phyloP scores from a whole-genome alignment of 2,329 filamentous ascomycete species.

The Amauroascus verrucosus region DNA sequence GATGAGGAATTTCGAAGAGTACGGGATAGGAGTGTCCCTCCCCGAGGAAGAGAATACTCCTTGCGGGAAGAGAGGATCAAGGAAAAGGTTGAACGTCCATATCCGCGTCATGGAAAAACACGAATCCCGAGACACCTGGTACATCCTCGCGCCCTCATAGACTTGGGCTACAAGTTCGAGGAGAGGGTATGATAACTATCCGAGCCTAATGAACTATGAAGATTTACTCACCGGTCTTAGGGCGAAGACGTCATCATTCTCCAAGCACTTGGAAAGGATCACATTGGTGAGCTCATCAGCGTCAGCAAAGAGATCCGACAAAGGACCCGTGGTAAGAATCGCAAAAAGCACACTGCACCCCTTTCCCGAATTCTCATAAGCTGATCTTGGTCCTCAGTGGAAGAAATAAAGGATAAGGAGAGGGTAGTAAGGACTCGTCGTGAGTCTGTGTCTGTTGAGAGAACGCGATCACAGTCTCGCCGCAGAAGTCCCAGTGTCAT shows the following conservation, averaged over 20 bases:
- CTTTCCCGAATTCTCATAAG: not conserved
- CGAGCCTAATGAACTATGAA: not conserved
- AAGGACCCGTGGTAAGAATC: not conserved
- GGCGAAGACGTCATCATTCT: slow-evolving; percentile 71
- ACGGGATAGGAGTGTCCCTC: slow-evolving; percentile 32
- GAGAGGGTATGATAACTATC: slow-evolving; percentile 57
- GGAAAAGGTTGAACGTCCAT: slow-evolving; percentile 38
- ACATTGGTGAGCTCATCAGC: slow-evolving; percentile 78
- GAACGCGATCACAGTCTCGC: slow-evolving; percentile 22
- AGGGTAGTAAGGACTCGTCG: slow-evolving; percentile 19
- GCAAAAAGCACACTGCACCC: not conserved
- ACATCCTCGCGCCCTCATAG: slow-evolving; percentile 67
- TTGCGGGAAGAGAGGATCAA: slow-evolving; percentile 24
- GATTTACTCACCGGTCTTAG: slow-evolving; percentile 40
- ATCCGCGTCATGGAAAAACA: slow-evolving; percentile 79
- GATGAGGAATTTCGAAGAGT: slow-evolving; percentile 63
- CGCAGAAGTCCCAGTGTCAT: slow-evolving; percentile 21
- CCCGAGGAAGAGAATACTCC: slow-evolving; percentile 16
- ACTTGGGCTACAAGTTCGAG: slow-evolving; percentile 75
- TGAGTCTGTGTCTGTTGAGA: slow-evolving; percentile 27
- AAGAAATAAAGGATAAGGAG: slow-evolving; percentile 15
- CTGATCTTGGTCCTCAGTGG: slow-evolving; percentile 11
- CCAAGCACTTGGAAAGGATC: slow-evolving; percentile 74
- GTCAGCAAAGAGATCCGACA: slow-evolving; percentile 52
- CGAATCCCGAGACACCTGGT: slow-evolving; percentile 73